Evolutionary conservation across 306 rosid species (phyloP).

Genomic region (Vigna trinervia): DNA sequence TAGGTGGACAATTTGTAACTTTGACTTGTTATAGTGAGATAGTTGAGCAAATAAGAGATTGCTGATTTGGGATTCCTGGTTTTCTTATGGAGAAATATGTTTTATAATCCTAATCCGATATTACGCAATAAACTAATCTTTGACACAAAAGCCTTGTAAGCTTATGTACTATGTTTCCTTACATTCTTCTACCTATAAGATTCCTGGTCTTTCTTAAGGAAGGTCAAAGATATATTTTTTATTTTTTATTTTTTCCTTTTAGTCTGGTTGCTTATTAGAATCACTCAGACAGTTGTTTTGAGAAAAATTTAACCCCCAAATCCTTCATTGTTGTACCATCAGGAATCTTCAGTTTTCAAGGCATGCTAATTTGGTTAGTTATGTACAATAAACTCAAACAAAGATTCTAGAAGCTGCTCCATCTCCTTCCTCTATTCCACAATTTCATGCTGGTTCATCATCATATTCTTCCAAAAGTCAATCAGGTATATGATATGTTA

Average conservation of each 20-base stretch:
- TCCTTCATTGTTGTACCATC: slow-evolving; percentile 49
- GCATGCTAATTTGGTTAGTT: too few species aligned
- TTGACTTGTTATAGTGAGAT: neutral
- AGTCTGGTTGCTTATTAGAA: neutral
- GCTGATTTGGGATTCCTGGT: slow-evolving; percentile 26
- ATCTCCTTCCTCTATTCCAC: too few species aligned
- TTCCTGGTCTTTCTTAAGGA: neutral
- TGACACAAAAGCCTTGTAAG: neutral
- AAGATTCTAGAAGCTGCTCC: too few species aligned
- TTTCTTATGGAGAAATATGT: slow-evolving; percentile 18
- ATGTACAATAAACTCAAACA: too few species aligned
- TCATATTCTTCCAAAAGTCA: too few species aligned
- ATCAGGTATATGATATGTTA: too few species aligned
- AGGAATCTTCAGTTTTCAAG: slow-evolving; percentile 70
- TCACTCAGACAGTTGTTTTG: slow-evolving; percentile 15
- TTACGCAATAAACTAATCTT: slow-evolving; percentile 14
- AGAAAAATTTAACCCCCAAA: slow-evolving; percentile 29
- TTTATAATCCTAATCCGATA: slow-evolving; percentile 5
- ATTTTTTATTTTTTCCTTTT: neutral
- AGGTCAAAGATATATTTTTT: neutral
- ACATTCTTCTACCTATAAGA: neutral
- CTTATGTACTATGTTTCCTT: slow-evolving; percentile 9
- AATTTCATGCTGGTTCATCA: too few species aligned
- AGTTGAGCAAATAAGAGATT: slow-evolving; percentile 1
- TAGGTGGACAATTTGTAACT: neutral